phyloP scores from a whole-genome alignment of 2,329 filamentous ascomycete genomes.

The Ophiostoma ulmi region DNA sequence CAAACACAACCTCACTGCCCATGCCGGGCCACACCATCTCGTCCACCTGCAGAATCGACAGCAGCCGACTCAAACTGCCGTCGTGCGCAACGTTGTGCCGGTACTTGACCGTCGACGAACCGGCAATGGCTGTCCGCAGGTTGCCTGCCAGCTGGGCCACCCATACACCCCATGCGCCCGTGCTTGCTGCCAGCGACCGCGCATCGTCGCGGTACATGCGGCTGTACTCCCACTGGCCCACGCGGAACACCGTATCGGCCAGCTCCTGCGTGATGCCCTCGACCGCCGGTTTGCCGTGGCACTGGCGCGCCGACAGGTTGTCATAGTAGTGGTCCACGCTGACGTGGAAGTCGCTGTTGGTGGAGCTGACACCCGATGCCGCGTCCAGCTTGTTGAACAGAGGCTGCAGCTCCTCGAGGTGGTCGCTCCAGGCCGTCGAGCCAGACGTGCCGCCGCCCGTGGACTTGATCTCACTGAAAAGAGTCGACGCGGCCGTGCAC shows the following conservation, averaged over 20 bases:
- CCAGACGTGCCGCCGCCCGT: neutral
- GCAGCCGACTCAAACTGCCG: constrained; percentile 61
- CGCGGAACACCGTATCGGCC: constrained; percentile 65
- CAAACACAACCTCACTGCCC: constrained; percentile 73
- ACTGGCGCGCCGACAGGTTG: constrained; percentile 73
- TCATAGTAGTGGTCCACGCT: constrained; percentile 81
- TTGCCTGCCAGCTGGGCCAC: constrained; percentile 65
- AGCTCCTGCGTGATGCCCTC: constrained; percentile 51
- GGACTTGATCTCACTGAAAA: constrained; percentile 22
- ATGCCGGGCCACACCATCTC: constrained; percentile 81
- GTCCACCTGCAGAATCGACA: constrained; percentile 67
- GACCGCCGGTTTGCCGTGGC: constrained; percentile 62
- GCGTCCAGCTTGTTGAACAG: constrained; percentile 59
- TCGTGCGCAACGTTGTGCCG: constrained; percentile 78
- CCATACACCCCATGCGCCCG: constrained; percentile 64
- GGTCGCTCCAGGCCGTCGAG: constrained; percentile 22
- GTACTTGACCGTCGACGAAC: constrained; percentile 41
- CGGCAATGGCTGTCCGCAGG: constrained; percentile 41
- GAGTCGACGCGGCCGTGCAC: constrained; percentile 49
- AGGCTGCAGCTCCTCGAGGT: constrained; percentile 34
- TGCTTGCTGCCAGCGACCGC: constrained; percentile 57
- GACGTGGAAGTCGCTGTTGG: constrained; percentile 59
- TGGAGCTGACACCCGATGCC: constrained; percentile 59
- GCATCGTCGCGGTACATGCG: constrained; percentile 67
- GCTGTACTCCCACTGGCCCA: constrained; percentile 77